Percentiles rank a stretch among this genome's conserved stretches.
Conservation (phyloP, 306 rosid genomes). For the Delonix regia region DNA sequence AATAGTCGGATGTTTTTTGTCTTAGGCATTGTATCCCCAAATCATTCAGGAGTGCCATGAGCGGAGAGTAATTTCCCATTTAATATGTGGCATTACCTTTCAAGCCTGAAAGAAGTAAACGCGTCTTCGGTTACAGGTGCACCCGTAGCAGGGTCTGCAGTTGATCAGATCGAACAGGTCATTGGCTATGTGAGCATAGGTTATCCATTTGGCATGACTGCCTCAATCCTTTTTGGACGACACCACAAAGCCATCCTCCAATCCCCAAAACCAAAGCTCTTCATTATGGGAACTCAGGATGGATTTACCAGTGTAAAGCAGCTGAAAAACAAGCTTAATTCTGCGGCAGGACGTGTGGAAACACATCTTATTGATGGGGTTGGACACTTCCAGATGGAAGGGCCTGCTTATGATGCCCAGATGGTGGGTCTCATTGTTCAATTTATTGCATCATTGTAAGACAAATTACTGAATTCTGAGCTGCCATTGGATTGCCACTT, state of each 20-base stretch:
- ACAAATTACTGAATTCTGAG: conserved; percentile 3
- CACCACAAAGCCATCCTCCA: conserved; percentile 74
- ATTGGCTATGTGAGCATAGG: conserved; percentile 93
- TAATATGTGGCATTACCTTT: neutral
- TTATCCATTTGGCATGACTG: conserved; percentile 89
- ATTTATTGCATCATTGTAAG: conserved; percentile 61
- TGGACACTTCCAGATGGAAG: conserved; percentile 95
- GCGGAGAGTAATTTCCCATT: neutral
- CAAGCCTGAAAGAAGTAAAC: neutral
- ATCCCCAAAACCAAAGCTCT: conserved; percentile 80
- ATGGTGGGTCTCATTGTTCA: conserved; percentile 72
- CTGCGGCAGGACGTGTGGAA: conserved; percentile 71
- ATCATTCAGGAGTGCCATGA: conserved; percentile 6
- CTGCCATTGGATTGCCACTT: conserved; percentile 18
- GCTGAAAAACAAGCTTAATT: conserved; percentile 68
- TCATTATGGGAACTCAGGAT: conserved; percentile 89
- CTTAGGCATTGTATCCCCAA: neutral
- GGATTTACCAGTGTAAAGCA: conserved; percentile 90
- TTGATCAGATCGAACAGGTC: conserved; percentile 74
- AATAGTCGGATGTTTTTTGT: neutral
- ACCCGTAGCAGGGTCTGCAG: conserved; percentile 93
- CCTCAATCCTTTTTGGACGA: conserved; percentile 88
- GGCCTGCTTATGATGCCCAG: conserved; percentile 72
- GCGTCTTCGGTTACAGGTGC: conserved; percentile 62
- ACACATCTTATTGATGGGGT: conserved; percentile 77